phyloP scores from a whole-genome alignment of 2,329 filamentous ascomycete species.

The Colletotrichum sp. region DNA sequence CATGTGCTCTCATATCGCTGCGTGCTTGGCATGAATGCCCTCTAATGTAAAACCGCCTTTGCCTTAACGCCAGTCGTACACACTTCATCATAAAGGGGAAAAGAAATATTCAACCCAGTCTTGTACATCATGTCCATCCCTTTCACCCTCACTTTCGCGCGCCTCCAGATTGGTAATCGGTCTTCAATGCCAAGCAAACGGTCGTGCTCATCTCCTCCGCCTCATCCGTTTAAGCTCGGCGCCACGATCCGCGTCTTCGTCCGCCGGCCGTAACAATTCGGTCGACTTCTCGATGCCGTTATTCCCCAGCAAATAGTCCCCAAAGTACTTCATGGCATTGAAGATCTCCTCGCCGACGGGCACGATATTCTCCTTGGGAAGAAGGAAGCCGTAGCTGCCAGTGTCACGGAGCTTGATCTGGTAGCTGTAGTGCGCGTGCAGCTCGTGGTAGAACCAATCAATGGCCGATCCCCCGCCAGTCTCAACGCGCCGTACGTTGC shows the following conservation, averaged over 20 bases:
- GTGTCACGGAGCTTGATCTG: slow-evolving; percentile 94
- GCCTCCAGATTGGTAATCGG: not conserved
- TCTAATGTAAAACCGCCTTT: not conserved
- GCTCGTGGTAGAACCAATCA: slow-evolving; percentile 93
- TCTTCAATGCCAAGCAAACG: not conserved
- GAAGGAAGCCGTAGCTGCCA: slow-evolving; percentile 90
- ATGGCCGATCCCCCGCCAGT: slow-evolving; percentile 83
- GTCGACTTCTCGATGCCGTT: slow-evolving; percentile 62
- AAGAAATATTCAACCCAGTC: not conserved
- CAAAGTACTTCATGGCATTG: slow-evolving; percentile 82
- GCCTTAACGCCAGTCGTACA: slow-evolving; percentile 1
- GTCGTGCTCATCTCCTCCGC: slow-evolving; percentile 25
- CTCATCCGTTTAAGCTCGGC: slow-evolving; percentile 35
- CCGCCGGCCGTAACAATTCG: not conserved
- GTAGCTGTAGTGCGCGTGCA: slow-evolving; percentile 83
- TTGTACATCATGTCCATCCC: not conserved
- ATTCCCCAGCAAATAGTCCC: slow-evolving; percentile 76
- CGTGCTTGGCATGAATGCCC: not conserved
- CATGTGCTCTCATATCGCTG: not conserved
- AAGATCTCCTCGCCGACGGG: slow-evolving; percentile 89
- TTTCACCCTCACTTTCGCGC: not conserved
- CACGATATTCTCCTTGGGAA: slow-evolving; percentile 85
- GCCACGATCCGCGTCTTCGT: not conserved
- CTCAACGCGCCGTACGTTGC: slow-evolving; percentile 56
- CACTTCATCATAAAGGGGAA: not conserved